These are phyloP conservation scores for Ustilago trichophora DNA, from an alignment of 1,284 basidiomycete species.

Conservation along the genomic window DNA sequence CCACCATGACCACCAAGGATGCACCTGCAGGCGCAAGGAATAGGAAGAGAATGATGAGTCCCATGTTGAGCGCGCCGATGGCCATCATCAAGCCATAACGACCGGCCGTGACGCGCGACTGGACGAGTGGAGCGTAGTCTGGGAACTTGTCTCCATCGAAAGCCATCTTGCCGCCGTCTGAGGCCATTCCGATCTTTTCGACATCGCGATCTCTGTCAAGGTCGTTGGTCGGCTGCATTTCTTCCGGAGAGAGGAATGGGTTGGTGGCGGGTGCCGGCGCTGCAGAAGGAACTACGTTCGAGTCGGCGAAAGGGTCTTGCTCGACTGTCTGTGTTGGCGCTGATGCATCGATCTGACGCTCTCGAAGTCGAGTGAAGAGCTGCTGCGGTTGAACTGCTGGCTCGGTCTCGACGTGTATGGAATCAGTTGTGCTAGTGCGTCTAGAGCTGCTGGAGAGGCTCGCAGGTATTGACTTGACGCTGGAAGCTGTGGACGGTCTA, in stretches of 20 bases:
- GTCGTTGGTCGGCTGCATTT: neutral
- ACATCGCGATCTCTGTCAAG: conserved; percentile 9
- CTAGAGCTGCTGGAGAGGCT: conserved; percentile 5
- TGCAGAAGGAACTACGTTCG: neutral
- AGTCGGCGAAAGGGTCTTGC: conserved; percentile 10
- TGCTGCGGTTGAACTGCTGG: neutral
- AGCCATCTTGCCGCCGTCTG: neutral
- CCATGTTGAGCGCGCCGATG: conserved; percentile 23
- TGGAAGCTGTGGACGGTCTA: neutral
- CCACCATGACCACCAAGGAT: conserved; percentile 21
- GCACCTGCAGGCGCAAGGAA: conserved; percentile 16
- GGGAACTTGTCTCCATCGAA: conserved; percentile 20
- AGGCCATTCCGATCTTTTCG: conserved; percentile 4
- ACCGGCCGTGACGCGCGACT: conserved; percentile 20
- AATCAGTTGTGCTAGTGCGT: neutral
- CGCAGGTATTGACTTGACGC: neutral
- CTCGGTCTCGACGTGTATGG: neutral
- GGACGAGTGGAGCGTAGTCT: conserved; percentile 24
- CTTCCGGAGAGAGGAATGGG: conserved; percentile 3
- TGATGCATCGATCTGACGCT: neutral
- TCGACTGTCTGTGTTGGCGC: conserved; percentile 5
- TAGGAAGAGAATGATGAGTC: conserved; percentile 21
- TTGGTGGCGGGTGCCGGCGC: neutral
- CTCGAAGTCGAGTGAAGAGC: neutral
- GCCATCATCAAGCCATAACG: conserved; percentile 21